Evolutionary conservation across 2,329 filamentous ascomycete species (phyloP), one percentile per base, ranked within the genome.

Genomic region (Tolypocladium sp.): DNA sequence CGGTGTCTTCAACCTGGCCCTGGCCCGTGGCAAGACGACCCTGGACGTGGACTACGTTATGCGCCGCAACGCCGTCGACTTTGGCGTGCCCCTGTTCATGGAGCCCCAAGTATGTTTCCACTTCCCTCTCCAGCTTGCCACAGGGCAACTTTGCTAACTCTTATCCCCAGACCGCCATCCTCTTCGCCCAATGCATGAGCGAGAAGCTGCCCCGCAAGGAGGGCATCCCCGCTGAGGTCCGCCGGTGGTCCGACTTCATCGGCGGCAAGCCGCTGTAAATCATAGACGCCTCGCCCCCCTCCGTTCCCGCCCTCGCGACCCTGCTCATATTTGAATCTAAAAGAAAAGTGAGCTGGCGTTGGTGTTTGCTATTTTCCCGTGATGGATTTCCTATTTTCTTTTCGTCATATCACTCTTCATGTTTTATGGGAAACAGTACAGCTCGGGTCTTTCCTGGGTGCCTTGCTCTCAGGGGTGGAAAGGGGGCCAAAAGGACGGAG

Each of bases 31-130:
- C 62, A 92, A 90, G 81, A 93, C 89, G 42, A 81, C 91, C 62
- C 79, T 90, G 62, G 94, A 99, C 71, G 91, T 95, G 70, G 92
- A 99, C 79, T 99, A 99, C 70, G 92, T 99, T 59, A 97, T 97
- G 93, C 86, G 94, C 70, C 86, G 94, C 73, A 99, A 99, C 71
- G 94, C 94, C 35, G 94, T 99, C 59, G 94, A 99, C 78, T 99
- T 99, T 74, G 93, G 93, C 67, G 92, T 97, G 38, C 94, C 94
- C 55, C 81, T 99, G 59, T 97, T 99, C 76, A 97, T 97, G 92
- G 93, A 97, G 80, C 91, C 92, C 58, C 93, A 94, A 88, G 92
- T 95, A 80, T 79, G 85, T 74, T 65, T 58, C 49, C 27, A 46
- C 25, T 55, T 33, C 41, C 20, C 33, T 35, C 20, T 17, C 22